Evolutionary conservation across 768 basidiomycete species (phyloP), one percentile per base, ranked within the genome.

Genomic region (Boletus subcaerulescens): DNA sequence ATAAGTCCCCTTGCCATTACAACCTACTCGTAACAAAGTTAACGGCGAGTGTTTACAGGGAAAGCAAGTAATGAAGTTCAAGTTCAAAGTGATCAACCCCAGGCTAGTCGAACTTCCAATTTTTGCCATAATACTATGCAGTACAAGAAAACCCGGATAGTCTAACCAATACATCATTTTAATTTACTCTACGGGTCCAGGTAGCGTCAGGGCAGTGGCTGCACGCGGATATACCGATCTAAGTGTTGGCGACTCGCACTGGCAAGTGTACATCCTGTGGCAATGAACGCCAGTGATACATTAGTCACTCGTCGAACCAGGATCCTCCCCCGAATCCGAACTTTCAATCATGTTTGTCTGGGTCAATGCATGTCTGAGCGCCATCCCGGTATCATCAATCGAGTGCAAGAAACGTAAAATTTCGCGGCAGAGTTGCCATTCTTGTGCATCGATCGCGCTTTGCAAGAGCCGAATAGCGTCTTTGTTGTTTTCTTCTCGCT

Each of bases 341-440:
- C 56, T 38, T 24, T 59, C 59, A 10, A 48, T 47, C 55, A 83
- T 63, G 48, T 76, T 74, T n/a, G 81, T 77, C 60, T 84, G 77
- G 10, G 69, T 70, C 48, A 92, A 70, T 2, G 86, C 90, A 56
- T 79, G 75, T 51, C 77, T 78, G 52, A 94, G 76, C 4, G 86
- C 86, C 15, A 70, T 70, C 32, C 95, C 96, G 0, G 85, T 84
- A 40, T 94, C 91, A 67, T 98, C 96, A 47, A 96, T 89, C 3
- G 91, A 94, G 67, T 89, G 91, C 45, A 98, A 71, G 73, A 99
- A 99, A 18, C 96, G 85, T 15, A 98, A 74, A 14, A 99, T 77
- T 67, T 98, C 96, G 54, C 90, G 84, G 73, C 91, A 97, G 12
- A 99, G 77, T 65, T 91, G 86, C 86, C 89, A 97, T 48, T 97